Base-by-base conservation (phyloP, 1,139 yeast species). In the Debaryomyces nepalensis region DNA sequence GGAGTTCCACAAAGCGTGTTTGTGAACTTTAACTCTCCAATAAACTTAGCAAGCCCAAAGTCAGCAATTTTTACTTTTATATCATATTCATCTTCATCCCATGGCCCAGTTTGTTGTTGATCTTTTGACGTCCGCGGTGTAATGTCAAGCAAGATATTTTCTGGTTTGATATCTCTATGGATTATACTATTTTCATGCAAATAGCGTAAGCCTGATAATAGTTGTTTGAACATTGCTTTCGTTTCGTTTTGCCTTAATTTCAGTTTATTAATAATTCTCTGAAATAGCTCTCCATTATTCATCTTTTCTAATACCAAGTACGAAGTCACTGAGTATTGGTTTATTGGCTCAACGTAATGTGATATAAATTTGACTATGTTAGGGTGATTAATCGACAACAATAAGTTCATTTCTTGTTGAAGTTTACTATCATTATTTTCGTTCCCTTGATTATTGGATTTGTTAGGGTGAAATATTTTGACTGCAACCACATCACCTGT, bases 121-220 rank as follows among this genome's bases (percentile, higher is more conserved):
- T 67, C 67, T 0, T 58, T 43, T 5, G 66, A 53, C 0, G 59
- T 52, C 36, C 79, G 64, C 6, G 77, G 81, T 0, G 70, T 71
- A 14, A 84, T 80, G 57, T 89, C 96, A 14, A 90, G 66, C 24
- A 90, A 68, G n/a, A 89, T 80, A 57, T 89, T 89, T 56, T 89
- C 97, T 0, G 97, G 97, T 57, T 89, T 89, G 44, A 90, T 86
- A 58, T 89, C 95, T 48, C 97, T 63, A 65, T 89, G 97, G 4
- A 95, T 91, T 32, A 89, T 85, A 40, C 93, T 89, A 39, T 75
- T 76, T 2, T 74, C 69, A 58, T 89, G 97, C 31, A 88, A 61
- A 57, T 85, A 84, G 30, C 64, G 59, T 23, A 86, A 59, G 0
- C 93, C 95, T 2, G 73, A 57, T n/a, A 86, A 59, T 19, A 86